Base-by-base conservation (phyloP, 2,329 filamentous ascomycete species). In the Trichophyton rubrum region DNA sequence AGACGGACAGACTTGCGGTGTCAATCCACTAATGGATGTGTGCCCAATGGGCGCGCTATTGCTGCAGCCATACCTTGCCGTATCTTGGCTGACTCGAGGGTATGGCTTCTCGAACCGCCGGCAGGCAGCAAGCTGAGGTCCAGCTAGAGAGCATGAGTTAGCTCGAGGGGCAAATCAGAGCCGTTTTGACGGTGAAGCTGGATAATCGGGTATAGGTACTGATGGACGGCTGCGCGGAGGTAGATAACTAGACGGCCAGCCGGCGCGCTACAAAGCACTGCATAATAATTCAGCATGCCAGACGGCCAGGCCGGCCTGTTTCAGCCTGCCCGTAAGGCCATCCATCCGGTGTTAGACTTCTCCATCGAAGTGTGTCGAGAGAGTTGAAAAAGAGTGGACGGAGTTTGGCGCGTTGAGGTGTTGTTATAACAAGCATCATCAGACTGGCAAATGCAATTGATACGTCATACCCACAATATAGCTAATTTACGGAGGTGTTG, bases 21-120 rank as follows among this genome's bases (percentile, higher is more conserved):
- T 30, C 49, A 33, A 33, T 33, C 49, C 49, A 53, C 49, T 53
- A 17, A 22, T 13, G 22, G 27, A 53, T 53, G 22, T n/a, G 24
- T 53, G 49, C 49, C 49, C 49, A 53, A 53, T 33, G 49, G 49
- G 15, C 22, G 49, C 49, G 49, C 49, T 53, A 53, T 53, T 53
- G 24, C 49, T 53, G 49, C 49, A 53, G 49, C 49, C 49, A 53
- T 53, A 33, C 22, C 49, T 53, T n/a, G 22, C 49, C 49, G 49
- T 27, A 53, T 53, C 49, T 53, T 53, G 49, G 49, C 49, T n/a
- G n/a, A 8, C 27, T 30, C 27, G 49, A 33, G 49, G 27, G 49
- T 30, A 33, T 53, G 49, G 22, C 11, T 27, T 53, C 49, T 53
- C 40, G 49, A 33, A 53, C n/a, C 49, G 24, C 49, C n/a, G 49